Evolutionary conservation across 2,329 filamentous ascomycete genomes (phyloP), one percentile per base, ranked within the genome.

Genomic region (Eutypa lata): DNA sequence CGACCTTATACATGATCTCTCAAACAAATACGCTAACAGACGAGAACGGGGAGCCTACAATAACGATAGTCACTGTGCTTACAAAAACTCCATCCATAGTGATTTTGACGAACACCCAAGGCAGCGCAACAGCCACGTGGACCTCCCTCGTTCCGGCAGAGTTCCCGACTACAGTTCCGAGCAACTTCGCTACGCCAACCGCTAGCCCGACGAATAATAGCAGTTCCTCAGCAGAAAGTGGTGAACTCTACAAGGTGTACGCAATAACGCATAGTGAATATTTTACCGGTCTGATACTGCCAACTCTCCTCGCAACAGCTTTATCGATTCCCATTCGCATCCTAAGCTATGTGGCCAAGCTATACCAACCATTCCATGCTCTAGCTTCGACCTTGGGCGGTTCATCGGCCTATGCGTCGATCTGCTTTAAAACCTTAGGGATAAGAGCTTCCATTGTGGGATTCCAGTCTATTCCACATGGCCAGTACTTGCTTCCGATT

Each of bases 361-460:
- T 49, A 11, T 48, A 55, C 28, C 47, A 52, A 35, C 74, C 73
- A 0, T 75, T 74, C 56, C 68, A 71, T 33, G 61, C 70, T 10
- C 26, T 31, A 31, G 26, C 26, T 10, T 31, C 26, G 26, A 31
- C 26, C 26, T 31, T 10, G 0, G 74, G 73, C 3, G 68, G 69
- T 0, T 31, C 60, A 0, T 74, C 74, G 0, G 59, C 58, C 1
- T 65, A n/a, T n/a, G n/a, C 73, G 45, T 73, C 74, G 0, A 59
- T 76, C 24, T 70, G 67, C 5, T 61, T 73, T 3, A 65, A 72
- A 45, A 72, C 70, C 47, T 61, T 62, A 19, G 72, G 73, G 0
- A 53, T 69, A 50, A 59, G 63, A 38, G 65, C 64, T 6, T 61
- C 73, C 14, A 21, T 68, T 2, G 57, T 63, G 1, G 72, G 72